Evolutionary conservation across 1,139 yeast species (phyloP).

Genomic region (Saccharomyces hybrid): DNA sequence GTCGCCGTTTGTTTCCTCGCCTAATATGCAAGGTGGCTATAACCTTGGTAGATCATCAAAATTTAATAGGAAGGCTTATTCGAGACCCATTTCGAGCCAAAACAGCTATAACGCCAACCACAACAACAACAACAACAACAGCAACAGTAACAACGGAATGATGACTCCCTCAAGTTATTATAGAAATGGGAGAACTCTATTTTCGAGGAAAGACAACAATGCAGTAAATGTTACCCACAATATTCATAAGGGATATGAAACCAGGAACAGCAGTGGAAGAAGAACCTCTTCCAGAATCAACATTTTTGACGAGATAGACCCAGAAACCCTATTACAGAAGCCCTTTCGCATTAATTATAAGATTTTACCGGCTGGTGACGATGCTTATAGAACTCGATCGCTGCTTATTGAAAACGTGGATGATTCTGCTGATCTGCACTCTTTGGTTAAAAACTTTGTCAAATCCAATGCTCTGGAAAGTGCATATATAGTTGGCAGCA

Average conservation of each 20-base stretch:
- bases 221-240: neutral
- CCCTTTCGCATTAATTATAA: conserved; percentile 23
- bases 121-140: neutral
- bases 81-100: conserved; percentile 6
- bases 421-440: conserved; percentile 19
- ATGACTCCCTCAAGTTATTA: neutral
- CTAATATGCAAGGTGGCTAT: conserved; percentile 22
- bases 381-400: conserved; percentile 28
- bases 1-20: conserved; percentile 56
- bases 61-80: conserved; percentile 2
- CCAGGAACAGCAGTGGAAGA: neutral
- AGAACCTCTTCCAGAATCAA: conserved; percentile 6
- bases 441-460: conserved; percentile 25
- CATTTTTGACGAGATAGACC: conserved; percentile 18
- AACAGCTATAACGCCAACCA: conserved; percentile 1
- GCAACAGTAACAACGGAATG: neutral
- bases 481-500: conserved; percentile 27
- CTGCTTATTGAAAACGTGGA: conserved; percentile 25
- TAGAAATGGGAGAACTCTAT: neutral
- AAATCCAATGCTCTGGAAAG: conserved; percentile 39
- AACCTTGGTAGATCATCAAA: conserved; percentile 18
- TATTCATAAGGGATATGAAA: neutral
- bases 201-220: neutral
- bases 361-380: conserved; percentile 28
- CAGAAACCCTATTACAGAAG: conserved; percentile 13